These are phyloP conservation scores for Cicer cuneatum DNA, from an alignment of 306 rosid genomes.

Conservation along the genomic window DNA sequence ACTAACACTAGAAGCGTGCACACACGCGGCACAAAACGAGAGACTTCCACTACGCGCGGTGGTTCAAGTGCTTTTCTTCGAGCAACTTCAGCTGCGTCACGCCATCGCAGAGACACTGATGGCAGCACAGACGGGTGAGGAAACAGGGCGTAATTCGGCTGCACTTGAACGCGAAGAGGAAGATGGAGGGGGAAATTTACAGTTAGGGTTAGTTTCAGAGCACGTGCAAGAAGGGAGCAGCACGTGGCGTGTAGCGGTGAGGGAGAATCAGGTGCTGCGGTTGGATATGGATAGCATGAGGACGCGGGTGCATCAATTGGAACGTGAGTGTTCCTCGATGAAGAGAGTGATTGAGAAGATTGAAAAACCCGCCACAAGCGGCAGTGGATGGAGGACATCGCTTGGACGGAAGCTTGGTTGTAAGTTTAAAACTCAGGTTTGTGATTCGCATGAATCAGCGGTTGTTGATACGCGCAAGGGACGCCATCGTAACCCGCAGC, in stretches of 20 bases:
- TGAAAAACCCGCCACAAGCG: conserved; percentile 54
- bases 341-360: conserved; percentile 74
- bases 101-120: conserved; percentile 83
- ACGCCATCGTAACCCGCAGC: conserved; percentile 56
- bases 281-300: conserved; percentile 99
- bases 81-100: conserved; percentile 96
- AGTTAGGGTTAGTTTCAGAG: conserved; percentile 30
- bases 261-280: conserved; percentile 97
- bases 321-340: conserved; percentile 93
- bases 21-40: conserved; percentile 98
- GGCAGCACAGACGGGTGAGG: conserved; percentile 61
- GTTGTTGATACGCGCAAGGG: conserved; percentile 72
- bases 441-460: conserved; percentile 84
- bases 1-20: conserved; percentile 90
- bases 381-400: conserved; percentile 59
- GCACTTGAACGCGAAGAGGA: conserved; percentile 45
- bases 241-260: conserved; percentile 82
- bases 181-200: conserved; percentile 7
- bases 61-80: conserved; percentile 88
- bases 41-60: conserved; percentile 93
- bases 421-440: conserved; percentile 93
- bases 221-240: conserved; percentile 47
- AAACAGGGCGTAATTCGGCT: conserved; percentile 54
- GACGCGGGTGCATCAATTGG: conserved; percentile 97
- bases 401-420: conserved; percentile 76